Conservation (phyloP, 305 asterid genomes). For the Solanum hybrid region DNA sequence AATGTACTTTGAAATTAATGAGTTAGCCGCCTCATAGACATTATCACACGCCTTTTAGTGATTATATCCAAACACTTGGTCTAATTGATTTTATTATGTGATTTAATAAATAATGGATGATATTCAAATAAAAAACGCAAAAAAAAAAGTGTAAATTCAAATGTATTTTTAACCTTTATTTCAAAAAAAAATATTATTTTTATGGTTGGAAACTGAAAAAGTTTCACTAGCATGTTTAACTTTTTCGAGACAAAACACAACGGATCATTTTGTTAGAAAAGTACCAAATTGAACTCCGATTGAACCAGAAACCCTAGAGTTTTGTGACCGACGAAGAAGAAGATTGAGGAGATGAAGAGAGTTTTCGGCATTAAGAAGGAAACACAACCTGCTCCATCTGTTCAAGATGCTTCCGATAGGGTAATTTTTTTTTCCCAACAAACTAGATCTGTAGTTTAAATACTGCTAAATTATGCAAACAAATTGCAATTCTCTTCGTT, state of each 20-base stretch:
- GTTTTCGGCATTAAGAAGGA: slow-evolving; percentile 70
- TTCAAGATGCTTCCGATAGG: slow-evolving; percentile 71
- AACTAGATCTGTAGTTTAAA: background rate
- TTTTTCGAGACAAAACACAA: background rate
- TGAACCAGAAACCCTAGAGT: background rate
- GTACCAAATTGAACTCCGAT: background rate
- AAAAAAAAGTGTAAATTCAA: background rate
- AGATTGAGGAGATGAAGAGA: slow-evolving; percentile 41
- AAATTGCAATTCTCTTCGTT: background rate
- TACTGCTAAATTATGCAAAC: background rate
- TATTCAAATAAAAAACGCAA: too few relatives aligned
- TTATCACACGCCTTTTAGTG: background rate
- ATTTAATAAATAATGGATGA: background rate
- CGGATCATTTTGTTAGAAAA: background rate
- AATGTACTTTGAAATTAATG: rapidly evolving
- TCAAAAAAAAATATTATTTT: background rate
- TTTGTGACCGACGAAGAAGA: background rate
- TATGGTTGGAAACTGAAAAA: background rate
- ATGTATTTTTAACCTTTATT: background rate
- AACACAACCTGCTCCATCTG: slow-evolving; percentile 64
- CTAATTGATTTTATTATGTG: rapidly evolving
- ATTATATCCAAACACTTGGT: background rate
- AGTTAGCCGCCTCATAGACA: background rate
- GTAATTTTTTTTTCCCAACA: slow-evolving; percentile 6
- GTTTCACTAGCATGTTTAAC: background rate